A percentile compares a stretch with the other conserved stretches of the same genome.
Evolutionary conservation across 140 eudicot species (phyloP).

Genomic region (Oenanthe javanica): DNA sequence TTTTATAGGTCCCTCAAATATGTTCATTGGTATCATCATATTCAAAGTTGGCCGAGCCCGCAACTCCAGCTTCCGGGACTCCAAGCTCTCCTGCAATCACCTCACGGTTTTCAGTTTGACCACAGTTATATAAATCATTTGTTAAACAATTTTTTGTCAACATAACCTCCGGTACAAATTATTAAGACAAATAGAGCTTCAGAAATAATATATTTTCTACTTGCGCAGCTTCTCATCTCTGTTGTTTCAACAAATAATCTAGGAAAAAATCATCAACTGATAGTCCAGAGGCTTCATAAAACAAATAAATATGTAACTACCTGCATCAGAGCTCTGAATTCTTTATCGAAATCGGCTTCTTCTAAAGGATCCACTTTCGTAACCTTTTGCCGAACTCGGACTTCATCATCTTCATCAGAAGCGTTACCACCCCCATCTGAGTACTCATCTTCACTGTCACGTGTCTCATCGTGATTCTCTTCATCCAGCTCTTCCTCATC

Average conservation of each 20-base stretch:
- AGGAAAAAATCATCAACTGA: background rate
- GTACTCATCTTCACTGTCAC: constrained; percentile 74
- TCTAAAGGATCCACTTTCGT: constrained; percentile 75
- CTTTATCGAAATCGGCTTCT: constrained; percentile 85
- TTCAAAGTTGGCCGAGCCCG: constrained; percentile 86
- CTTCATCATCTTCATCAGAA: constrained; percentile 86
- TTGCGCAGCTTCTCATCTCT: background rate
- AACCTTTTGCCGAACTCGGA: constrained; percentile 81
- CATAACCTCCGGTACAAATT: background rate
- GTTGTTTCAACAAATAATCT: background rate
- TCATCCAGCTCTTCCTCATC: constrained; percentile 68
- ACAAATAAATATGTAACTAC: constrained; percentile 14
- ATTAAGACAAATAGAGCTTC: background rate
- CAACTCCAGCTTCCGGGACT: constrained; percentile 76
- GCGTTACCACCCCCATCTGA: constrained; percentile 55
- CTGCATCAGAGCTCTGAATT: constrained; percentile 87
- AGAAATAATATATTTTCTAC: background rate
- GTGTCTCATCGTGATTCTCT: constrained; percentile 56
- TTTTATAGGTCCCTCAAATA: constrained; percentile 65
- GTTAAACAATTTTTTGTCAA: background rate
- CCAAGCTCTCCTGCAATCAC: constrained; percentile 82
- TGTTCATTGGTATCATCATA: constrained; percentile 91
- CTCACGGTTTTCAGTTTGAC: background rate
- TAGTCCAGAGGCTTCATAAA: background rate
- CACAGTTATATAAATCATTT: background rate